Conservation (phyloP, 2,329 filamentous ascomycete genomes). For the Sporothrix curviconia region DNA sequence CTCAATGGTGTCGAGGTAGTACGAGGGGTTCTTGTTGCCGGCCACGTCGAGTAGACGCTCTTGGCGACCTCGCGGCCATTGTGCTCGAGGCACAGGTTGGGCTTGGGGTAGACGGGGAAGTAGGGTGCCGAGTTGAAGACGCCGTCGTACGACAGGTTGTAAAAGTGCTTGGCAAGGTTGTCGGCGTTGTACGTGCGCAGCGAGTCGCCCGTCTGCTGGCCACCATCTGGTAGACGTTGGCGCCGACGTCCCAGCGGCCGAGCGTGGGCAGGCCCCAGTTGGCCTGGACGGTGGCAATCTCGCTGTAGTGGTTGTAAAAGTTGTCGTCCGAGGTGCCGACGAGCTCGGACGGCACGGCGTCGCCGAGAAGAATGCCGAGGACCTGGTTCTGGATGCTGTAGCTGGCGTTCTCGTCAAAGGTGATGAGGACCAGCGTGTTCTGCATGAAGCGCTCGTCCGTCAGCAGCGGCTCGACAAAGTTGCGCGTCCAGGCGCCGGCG, state of each 20-base stretch:
- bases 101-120: conserved; percentile 24
- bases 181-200: conserved; percentile 18
- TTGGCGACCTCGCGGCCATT: conserved; percentile 22
- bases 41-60: conserved; percentile 21
- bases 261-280: conserved; percentile 67
- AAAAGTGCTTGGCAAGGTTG: conserved; percentile 19
- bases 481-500: conserved; percentile 60
- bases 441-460: conserved; percentile 64
- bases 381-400: conserved; percentile 63
- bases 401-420: conserved; percentile 71
- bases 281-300: conserved; percentile 58
- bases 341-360: conserved; percentile 59
- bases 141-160: conserved; percentile 26
- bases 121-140: conserved; percentile 22
- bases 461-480: conserved; percentile 65
- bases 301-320: conserved; percentile 69
- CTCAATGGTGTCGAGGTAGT: conserved; percentile 25
- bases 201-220: conserved; percentile 55
- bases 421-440: conserved; percentile 68
- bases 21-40: conserved; percentile 21
- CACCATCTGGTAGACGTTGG: conserved; percentile 60
- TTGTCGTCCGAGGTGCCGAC: conserved; percentile 61
- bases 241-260: conserved; percentile 65
- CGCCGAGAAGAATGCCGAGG: conserved; percentile 65
- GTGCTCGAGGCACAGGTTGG: conserved; percentile 23